phyloP scores from a whole-genome alignment of 2,329 filamentous ascomycete species.

The Calonectria leucothoes region DNA sequence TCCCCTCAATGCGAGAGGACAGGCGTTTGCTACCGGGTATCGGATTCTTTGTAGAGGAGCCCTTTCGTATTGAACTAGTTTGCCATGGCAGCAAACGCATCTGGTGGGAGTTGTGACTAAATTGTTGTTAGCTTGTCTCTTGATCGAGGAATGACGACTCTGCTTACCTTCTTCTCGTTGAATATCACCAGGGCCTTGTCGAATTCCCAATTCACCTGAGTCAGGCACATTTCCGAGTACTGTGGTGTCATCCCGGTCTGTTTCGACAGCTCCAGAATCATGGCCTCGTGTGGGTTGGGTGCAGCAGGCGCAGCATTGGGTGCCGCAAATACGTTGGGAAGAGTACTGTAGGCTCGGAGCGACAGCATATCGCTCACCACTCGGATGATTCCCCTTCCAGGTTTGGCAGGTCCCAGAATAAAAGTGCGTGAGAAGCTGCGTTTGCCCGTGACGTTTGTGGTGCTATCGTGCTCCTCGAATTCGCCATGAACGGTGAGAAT shows the following conservation, averaged over 20 bases:
- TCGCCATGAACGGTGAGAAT: constrained; percentile 85
- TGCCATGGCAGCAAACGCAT: constrained; percentile 54
- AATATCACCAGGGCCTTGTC: constrained; percentile 81
- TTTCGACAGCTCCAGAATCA: constrained; percentile 80
- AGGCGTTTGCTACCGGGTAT: neutral
- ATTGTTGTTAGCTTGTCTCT: constrained; percentile 20
- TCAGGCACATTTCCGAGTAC: constrained; percentile 84
- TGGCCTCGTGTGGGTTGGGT: constrained; percentile 70
- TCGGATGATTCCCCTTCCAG: constrained; percentile 72
- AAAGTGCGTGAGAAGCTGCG: constrained; percentile 88
- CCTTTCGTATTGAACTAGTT: constrained; percentile 7
- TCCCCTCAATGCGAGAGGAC: neutral
- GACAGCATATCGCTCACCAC: constrained; percentile 85
- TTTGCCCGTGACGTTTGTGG: constrained; percentile 67
- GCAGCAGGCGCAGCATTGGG: constrained; percentile 38
- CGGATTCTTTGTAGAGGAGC: neutral
- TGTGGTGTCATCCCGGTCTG: constrained; percentile 84
- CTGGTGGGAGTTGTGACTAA: constrained; percentile 59
- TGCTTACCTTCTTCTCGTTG: constrained; percentile 76
- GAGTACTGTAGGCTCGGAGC: constrained; percentile 72
- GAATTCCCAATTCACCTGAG: constrained; percentile 84
- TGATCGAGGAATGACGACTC: neutral
- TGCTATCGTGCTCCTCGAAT: constrained; percentile 78
- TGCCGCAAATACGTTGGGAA: constrained; percentile 57
- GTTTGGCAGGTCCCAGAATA: constrained; percentile 79